Evolutionary conservation across 371 early-diverging fungal species (phyloP).

Genomic region (Rhizopus microsporus): DNA sequence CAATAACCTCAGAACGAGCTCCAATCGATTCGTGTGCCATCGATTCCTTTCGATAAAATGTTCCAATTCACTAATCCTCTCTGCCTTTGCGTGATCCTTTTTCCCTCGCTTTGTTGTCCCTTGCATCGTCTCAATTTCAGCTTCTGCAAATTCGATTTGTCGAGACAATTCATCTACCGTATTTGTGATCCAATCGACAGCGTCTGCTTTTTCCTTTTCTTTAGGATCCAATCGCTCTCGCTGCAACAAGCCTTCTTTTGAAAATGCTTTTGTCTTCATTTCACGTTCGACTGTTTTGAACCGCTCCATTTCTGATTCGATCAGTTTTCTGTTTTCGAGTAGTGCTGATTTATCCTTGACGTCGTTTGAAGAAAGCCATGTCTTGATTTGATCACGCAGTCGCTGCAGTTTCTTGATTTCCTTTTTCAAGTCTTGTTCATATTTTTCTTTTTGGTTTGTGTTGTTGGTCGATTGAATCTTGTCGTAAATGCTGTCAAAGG

Average conservation of each 20-base stretch:
- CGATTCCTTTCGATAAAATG: constrained; percentile 85
- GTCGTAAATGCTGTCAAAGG: constrained; percentile 88
- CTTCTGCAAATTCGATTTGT: constrained; percentile 90
- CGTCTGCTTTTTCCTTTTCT: constrained; percentile 87
- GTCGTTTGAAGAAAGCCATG: constrained; percentile 89
- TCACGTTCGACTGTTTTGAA: constrained; percentile 98
- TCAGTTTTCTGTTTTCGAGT: constrained; percentile 87
- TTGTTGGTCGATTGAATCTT: constrained; percentile 85
- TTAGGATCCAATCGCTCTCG: constrained; percentile 88
- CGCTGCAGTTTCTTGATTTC: constrained; percentile 98
- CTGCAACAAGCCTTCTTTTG: constrained; percentile 91
- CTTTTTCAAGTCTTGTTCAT: constrained; percentile 94
- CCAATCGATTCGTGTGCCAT: constrained; percentile 86
- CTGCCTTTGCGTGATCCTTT: constrained; percentile 77
- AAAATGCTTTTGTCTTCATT: constrained; percentile 97
- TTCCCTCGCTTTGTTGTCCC: constrained; percentile 75
- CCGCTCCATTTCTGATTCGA: constrained; percentile 97
- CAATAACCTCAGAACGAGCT: constrained; percentile 86
- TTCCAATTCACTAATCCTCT: constrained; percentile 71
- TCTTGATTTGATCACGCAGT: constrained; percentile 95
- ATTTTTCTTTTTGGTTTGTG: constrained; percentile 92
- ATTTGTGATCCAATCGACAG: constrained; percentile 82
- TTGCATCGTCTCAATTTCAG: constrained; percentile 84
- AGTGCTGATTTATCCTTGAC: constrained; percentile 96
- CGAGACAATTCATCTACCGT: constrained; percentile 80